Evolutionary conservation across 2,329 filamentous ascomycete genomes (phyloP).

Genomic region (Aciculosporium take): DNA sequence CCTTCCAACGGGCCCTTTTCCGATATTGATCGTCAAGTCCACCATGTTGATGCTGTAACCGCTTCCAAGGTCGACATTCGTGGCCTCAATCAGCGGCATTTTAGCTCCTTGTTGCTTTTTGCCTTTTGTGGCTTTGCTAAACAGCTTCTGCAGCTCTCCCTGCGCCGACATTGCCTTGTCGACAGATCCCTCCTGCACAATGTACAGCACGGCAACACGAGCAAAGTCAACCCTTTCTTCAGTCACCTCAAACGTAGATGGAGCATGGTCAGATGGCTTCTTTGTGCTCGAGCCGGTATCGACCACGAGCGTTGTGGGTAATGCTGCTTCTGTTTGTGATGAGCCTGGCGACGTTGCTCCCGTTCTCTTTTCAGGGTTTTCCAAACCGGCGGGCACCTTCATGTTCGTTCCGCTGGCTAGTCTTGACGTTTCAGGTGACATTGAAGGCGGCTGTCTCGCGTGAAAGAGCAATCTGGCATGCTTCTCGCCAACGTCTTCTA

Average conservation of each 20-base stretch:
- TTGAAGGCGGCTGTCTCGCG: slow-evolving; percentile 4
- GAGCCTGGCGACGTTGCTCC: no score
- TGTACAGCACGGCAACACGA: slow-evolving; percentile 44
- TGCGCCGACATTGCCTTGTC: slow-evolving; percentile 40
- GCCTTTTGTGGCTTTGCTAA: slow-evolving; percentile 25
- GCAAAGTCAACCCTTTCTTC: slow-evolving; percentile 49
- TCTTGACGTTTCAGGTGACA: no score
- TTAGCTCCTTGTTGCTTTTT: slow-evolving; percentile 16
- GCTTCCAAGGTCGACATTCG: slow-evolving; percentile 27
- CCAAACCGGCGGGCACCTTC: no score
- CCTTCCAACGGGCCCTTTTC: slow-evolving; percentile 16
- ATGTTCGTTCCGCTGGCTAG: no score
- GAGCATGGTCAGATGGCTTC: not conserved
- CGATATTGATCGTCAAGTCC: slow-evolving; percentile 28
- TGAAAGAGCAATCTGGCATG: not conserved
- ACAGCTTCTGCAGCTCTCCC: slow-evolving; percentile 38
- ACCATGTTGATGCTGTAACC: slow-evolving; percentile 37
- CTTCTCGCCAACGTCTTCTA: not conserved
- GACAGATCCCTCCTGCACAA: slow-evolving; percentile 41
- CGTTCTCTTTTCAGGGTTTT: no score
- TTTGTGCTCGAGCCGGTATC: not conserved
- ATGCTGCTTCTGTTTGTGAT: not conserved
- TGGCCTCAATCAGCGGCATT: slow-evolving; percentile 24
- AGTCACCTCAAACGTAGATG: slow-evolving; percentile 31
- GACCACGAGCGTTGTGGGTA: slow-evolving; percentile 1